Base-by-base conservation (phyloP, 179 eudicot species). In the Heliamphora pulchella region DNA sequence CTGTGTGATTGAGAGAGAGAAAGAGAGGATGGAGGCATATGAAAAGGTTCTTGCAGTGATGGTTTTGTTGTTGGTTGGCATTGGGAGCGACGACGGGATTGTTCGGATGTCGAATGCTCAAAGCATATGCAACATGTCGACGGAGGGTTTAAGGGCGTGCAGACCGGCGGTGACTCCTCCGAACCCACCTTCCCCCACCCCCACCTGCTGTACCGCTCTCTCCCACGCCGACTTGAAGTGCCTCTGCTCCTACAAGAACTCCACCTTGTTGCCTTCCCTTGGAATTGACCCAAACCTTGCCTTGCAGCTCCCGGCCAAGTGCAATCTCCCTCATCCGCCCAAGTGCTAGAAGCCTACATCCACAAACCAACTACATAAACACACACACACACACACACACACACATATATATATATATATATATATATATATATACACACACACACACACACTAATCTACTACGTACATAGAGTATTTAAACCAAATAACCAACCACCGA, bases 261-360 rank as follows among this genome's bases (percentile, higher is more conserved):
- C 70, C 31, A 43, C 5, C 3, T 5, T 74, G 44, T 8, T 82
- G 59, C 68, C 81, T 72, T 55, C 81, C n/a, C 54, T 82, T 0
- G 84, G 84, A 4, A 74, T 79, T 14, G 82, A 79, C 53, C 84
- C 84, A 0, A 64, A 61, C 3, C 81, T 82, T 11, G 84, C 84
- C 10, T 20, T 74, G 50, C 59, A 65, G 66, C 82, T 82, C 69
- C 84, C 84, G 4, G 47, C 14, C 69, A 74, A 82, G 79, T 82
- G 84, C 81, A 78, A 82, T 8, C 20, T 82, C 61, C 74, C 81
- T 7, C 53, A 74, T 59, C 68, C 82, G 54, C 17, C 81, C n/a
- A 4, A 65, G 1, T 82, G 84, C 79, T 82, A 82, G 53, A 3
- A 31, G 39, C 39, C 39, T 31, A 31, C 39, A 31, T 31, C 39